These are phyloP conservation scores for Purpureocillium lavendulum DNA, from an alignment of 2,329 filamentous ascomycete species.

Conservation along the genomic window DNA sequence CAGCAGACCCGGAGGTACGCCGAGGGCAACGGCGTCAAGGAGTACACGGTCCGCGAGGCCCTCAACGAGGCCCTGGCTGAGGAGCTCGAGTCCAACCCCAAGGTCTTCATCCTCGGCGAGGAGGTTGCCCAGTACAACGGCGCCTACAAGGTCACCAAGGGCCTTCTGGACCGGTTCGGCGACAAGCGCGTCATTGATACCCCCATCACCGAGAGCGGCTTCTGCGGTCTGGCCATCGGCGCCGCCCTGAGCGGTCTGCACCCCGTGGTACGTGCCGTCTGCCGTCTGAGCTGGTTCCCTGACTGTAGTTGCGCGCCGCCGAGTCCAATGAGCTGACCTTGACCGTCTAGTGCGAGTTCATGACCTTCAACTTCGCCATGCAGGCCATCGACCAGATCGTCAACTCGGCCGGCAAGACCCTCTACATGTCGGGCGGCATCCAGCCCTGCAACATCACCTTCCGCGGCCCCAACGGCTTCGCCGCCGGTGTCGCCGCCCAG, in stretches of 20 bases:
- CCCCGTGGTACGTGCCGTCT: conserved; percentile 64
- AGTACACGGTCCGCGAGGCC: conserved; percentile 94
- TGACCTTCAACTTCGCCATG: conserved; percentile 99
- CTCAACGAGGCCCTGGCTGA: conserved; percentile 96
- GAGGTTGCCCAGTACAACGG: conserved; percentile 99
- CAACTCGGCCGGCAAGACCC: conserved; percentile 97
- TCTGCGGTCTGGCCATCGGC: conserved; percentile 87
- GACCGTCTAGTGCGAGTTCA: conserved; percentile 78
- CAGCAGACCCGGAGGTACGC: conserved; percentile 47
- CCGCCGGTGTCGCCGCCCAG: conserved; percentile 88
- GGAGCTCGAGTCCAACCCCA: conserved; percentile 88
- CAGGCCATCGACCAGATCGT: conserved; percentile 99
- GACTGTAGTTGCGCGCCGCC: no score
- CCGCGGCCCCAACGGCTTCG: conserved; percentile 98
- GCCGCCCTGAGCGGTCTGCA: conserved; percentile 90
- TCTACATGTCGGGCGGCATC: conserved; percentile 99
- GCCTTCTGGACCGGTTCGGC: conserved; percentile 91
- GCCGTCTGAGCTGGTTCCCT: no score
- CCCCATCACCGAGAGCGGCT: conserved; percentile 96
- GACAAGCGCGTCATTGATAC: conserved; percentile 97
- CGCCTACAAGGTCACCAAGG: conserved; percentile 99
- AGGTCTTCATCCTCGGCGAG: conserved; percentile 94
- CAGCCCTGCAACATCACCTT: conserved; percentile 99
- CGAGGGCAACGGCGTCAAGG: conserved; percentile 60
- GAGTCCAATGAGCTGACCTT: conserved; percentile 1